phyloP scores from a whole-genome alignment of 2,329 filamentous ascomycete genomes.

The Dactylellina leptospora region DNA sequence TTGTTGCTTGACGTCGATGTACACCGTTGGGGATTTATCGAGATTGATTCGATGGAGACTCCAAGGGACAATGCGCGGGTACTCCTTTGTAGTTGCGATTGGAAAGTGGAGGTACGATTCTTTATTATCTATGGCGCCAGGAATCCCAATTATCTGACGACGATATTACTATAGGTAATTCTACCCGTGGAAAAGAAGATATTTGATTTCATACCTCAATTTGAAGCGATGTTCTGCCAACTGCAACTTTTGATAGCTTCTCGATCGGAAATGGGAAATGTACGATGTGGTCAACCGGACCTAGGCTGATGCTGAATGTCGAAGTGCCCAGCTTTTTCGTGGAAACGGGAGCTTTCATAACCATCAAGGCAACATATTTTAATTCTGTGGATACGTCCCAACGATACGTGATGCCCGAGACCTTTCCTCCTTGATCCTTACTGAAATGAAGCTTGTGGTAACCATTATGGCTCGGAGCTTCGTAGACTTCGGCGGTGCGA shows the following conservation, averaged over 20 bases:
- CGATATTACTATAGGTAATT: not conserved
- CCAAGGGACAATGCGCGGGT: conserved; percentile 1
- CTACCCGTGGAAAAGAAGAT: no score
- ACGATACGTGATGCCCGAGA: not conserved
- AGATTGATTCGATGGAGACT: conserved; percentile 30
- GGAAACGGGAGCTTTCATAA: not conserved
- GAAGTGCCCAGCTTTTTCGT: not conserved
- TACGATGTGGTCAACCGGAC: not conserved
- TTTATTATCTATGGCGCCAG: not conserved
- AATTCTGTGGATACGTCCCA: not conserved
- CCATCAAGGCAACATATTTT: not conserved
- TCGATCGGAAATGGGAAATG: conserved; percentile 14
- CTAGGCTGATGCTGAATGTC: conserved; percentile 3
- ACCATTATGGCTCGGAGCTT: not conserved
- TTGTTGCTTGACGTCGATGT: conserved; percentile 15
- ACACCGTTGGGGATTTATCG: conserved; percentile 45
- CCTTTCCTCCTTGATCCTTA: not conserved
- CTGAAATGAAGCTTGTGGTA: not conserved
- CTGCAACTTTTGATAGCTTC: not conserved
- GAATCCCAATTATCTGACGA: not conserved
- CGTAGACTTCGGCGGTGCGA: not conserved
- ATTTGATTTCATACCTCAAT: conserved; percentile 17
- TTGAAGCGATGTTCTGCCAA: conserved; percentile 20
- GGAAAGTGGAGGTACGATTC: not conserved
- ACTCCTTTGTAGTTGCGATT: not conserved